Evolutionary conservation across 306 rosid genomes (phyloP), one percentile per base, ranked within the genome.

Genomic region (Phaseolus lunatus): DNA sequence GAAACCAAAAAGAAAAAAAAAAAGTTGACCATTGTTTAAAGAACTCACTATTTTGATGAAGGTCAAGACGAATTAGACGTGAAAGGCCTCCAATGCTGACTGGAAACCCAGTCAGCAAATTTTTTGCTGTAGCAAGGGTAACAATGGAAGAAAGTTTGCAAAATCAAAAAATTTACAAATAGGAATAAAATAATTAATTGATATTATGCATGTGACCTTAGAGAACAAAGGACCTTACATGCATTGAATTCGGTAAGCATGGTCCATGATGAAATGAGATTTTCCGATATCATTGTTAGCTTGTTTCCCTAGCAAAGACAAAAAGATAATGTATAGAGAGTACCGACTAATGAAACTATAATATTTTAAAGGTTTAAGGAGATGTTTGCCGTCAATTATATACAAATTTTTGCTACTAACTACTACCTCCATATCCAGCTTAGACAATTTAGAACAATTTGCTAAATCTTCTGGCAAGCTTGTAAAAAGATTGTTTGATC

Each of bases 401-500:
- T 65, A 37, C 76, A 71, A 75, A 66, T 66, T 70, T 65, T 75
- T 59, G 59, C 70, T 57, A 73, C 58, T 77, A 77, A 58, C 23
- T 77, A 77, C 26, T 82, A 94, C 98, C 98, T 92, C 98, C 89
- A 92, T 74, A 62, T 94, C 97, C 71, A 94, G 83, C 82, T 94
- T 94, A 68, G 78, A 82, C 90, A 94, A 78, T 82, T 92, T 94
- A 58, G 95, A 89, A 85, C 97, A 94, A 73, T 88, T 85, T 23
- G 85, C 88, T 64, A 94, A 84, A 80, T 87, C 91, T 78, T 89
- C 97, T 29, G 97, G 96, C 88, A 94, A 89, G 87, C 86, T 80
- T 72, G 84, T 75, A 67, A 90, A 84, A 70, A 80, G 84, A 77
- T 94, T 94, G 83, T 89, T 94, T 72, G 98, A 89, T 41, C 84